Evolutionary conservation across 129 eudicot genomes (phyloP).

Genomic region (Tagetes patula): DNA sequence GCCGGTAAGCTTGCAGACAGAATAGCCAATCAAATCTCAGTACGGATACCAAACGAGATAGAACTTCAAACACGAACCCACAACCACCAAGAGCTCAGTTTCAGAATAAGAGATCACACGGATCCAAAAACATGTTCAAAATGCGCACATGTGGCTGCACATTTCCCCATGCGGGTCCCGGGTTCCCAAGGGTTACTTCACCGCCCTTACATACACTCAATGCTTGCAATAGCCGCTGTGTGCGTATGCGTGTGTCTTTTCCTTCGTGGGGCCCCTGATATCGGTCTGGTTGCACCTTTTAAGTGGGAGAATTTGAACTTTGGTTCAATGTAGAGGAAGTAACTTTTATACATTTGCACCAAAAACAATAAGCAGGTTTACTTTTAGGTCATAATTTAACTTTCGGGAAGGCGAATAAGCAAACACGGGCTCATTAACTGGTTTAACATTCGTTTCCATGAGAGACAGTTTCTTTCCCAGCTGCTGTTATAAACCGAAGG

Average conservation of each 20-base stretch:
- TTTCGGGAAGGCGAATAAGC: constrained; percentile 38
- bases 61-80: constrained; percentile 34
- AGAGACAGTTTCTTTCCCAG: constrained; percentile 20
- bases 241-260: constrained; percentile 91
- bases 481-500: constrained; percentile 8
- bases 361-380: constrained; percentile 29
- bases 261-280: constrained; percentile 66
- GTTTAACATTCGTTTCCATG: constrained; percentile 33
- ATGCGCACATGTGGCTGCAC: constrained; percentile 53
- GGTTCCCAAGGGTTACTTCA: constrained; percentile 67
- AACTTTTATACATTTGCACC: background rate
- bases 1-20: constrained; percentile 62
- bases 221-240: constrained; percentile 96
- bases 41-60: constrained; percentile 54
- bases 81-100: constrained; percentile 31
- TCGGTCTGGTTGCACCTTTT: constrained; percentile 57
- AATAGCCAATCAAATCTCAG: constrained; percentile 61
- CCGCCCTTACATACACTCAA: constrained; percentile 81
- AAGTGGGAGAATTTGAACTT: constrained; percentile 73
- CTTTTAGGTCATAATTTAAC: constrained; percentile 32
- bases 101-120: constrained; percentile 26
- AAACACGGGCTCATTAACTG: constrained; percentile 33
- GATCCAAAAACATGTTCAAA: constrained; percentile 54
- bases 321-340: constrained; percentile 54
- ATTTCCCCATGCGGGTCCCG: constrained; percentile 44